These are phyloP conservation scores for Colletotrichum siamense DNA, from an alignment of 2,329 filamentous ascomycete genomes.

Conservation along the genomic window DNA sequence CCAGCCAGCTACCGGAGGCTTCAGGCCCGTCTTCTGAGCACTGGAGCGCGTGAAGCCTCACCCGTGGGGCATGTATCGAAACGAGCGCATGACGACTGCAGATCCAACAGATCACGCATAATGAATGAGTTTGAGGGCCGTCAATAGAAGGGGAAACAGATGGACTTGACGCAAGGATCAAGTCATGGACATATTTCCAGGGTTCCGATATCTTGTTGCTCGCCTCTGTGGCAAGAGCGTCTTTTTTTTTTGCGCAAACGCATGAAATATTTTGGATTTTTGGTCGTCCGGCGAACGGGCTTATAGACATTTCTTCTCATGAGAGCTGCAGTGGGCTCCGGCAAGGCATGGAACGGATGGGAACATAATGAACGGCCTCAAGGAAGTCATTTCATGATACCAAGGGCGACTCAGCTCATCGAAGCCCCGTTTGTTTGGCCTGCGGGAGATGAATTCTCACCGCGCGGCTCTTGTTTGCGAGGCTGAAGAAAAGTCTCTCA, in stretches of 20 bases:
- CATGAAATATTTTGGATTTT: neutral
- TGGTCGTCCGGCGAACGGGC: neutral
- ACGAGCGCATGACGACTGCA: neutral
- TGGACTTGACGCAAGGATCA: neutral
- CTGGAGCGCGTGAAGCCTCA: neutral
- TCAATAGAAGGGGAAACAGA: neutral
- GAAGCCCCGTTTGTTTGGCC: neutral
- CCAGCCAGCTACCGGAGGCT: conserved; percentile 17
- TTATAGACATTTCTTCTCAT: conserved; percentile 2
- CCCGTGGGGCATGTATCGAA: neutral
- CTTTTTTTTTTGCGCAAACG: neutral
- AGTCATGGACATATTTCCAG: conserved; percentile 3
- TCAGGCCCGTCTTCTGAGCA: conserved; percentile 12
- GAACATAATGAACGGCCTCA: conserved; percentile 3
- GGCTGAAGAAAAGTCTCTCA: neutral
- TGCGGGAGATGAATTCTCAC: neutral
- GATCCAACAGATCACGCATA: neutral
- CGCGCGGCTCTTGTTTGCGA: conserved; percentile 5
- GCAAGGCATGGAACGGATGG: conserved; percentile 1
- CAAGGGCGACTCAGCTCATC: neutral
- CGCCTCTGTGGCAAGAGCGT: conserved; percentile 6
- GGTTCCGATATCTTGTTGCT: neutral
- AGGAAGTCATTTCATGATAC: conserved; percentile 2
- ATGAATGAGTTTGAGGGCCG: neutral
- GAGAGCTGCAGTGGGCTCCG: conserved; percentile 1